Evolutionary conservation across 2,329 filamentous ascomycete genomes (phyloP), one percentile per base, ranked within the genome.

Genomic region (Colletotrichum lindemuthianum): DNA sequence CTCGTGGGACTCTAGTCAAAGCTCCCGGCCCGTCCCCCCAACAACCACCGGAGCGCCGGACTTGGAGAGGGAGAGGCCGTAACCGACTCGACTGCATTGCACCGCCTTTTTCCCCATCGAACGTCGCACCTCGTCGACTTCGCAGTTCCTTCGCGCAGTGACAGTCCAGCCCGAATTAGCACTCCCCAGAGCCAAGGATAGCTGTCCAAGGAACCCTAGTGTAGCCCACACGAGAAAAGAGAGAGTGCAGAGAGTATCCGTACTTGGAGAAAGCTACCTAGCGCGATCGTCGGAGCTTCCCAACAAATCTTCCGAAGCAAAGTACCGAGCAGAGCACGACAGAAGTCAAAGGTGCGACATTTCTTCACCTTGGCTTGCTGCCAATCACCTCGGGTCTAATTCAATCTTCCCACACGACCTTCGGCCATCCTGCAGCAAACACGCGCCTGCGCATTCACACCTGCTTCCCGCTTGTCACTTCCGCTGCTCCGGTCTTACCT

Each of bases 251-350:
- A n/a, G n/a, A n/a, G n/a, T n/a, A n/a, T n/a, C n/a, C n/a, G n/a
- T 24, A 24, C 24, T 24, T 24, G 4, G 24, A 24, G 24, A 4
- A 24, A 24, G n/a, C n/a, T n/a, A 24, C 4, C 24, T 60, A n/a
- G 61, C 57, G 51, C 47, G 50, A 51, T 55, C 58, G 58, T 40
- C 61, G 61, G 61, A 65, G 40, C 45, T 65, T 65, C 61, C 61
- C 61, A 65, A 61, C 61, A 65, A 65, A 61, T 61, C 45, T 51
- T 43, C 58, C 58, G 61, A 48, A 37, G 41, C 33, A 24, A 24
- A 24, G 24, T 24, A 24, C 24, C 24, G 24, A 24, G 24, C 24
- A 24, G 24, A 24, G 24, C 24, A 24, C 24, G 24, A 24, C 41
- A 56, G 33, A 45, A 48, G 9, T 24, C 24, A 16, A 60, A 55